Evolutionary conservation across 805 yeast species (phyloP).

Genomic region (Pichia nakasei): DNA sequence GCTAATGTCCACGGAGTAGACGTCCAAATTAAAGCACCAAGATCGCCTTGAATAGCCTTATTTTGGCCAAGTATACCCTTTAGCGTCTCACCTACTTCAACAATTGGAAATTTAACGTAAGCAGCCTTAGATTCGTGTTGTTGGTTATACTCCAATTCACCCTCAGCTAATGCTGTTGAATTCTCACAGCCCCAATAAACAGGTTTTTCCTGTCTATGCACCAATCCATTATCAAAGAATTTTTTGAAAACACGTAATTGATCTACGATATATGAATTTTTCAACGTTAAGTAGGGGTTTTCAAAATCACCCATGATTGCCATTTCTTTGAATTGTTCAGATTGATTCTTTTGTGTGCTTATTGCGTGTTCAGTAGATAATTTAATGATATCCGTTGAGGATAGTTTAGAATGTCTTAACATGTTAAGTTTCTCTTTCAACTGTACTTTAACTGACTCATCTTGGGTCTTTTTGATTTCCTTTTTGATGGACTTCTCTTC

Average conservation of each 20-base stretch:
- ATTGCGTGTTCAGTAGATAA: constrained; percentile 63
- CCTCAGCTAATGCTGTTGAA: constrained; percentile 90
- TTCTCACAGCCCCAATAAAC: constrained; percentile 98
- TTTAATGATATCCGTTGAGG: constrained; percentile 50
- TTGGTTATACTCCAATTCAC: constrained; percentile 83
- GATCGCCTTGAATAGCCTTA: background rate
- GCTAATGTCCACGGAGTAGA: constrained; percentile 98
- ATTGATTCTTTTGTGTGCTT: constrained; percentile 57
- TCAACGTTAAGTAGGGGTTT: constrained; percentile 64
- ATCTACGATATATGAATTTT: constrained; percentile 58
- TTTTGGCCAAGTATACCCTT: constrained; percentile 7
- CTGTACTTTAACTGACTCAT: constrained; percentile 6
- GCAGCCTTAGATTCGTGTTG: constrained; percentile 61
- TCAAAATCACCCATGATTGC: constrained; percentile 83
- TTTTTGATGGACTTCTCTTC: constrained; percentile 24
- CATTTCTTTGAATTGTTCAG: constrained; percentile 51
- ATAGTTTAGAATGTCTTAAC: constrained; percentile 19
- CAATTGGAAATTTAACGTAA: constrained; percentile 57
- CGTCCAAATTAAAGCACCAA: constrained; percentile 73
- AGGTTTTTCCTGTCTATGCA: constrained; percentile 83
- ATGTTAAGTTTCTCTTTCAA: constrained; percentile 8
- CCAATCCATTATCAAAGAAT: constrained; percentile 55
- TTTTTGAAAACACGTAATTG: constrained; percentile 65
- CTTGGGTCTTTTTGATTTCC: constrained; percentile 14
- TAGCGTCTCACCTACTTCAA: constrained; percentile 18